phyloP scores from a whole-genome alignment of 2,329 filamentous ascomycete species.

The Teratosphaeria gauchensis region DNA sequence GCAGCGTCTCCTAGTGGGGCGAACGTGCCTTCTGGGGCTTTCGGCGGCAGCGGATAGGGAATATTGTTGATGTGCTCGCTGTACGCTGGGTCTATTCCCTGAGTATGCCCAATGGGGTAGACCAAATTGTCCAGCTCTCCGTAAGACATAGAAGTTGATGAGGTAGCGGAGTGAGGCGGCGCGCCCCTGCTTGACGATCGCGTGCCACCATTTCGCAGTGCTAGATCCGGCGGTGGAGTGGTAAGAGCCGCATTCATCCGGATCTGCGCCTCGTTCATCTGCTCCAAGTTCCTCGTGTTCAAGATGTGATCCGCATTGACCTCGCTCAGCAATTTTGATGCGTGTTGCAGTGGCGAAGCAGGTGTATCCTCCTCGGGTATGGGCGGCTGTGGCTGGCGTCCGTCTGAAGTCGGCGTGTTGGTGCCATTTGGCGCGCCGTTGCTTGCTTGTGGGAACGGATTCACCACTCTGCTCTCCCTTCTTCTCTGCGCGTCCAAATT shows the following conservation, averaged over 20 bases:
- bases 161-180: conserved; percentile 35
- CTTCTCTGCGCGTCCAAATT: conserved; percentile 52
- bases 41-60: conserved; percentile 69
- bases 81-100: conserved; percentile 91
- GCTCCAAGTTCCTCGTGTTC: conserved; percentile 54
- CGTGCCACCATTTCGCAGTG: conserved; percentile 21
- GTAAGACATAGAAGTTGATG: conserved; percentile 45
- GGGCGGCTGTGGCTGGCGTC: conserved; percentile 3
- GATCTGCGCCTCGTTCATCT: conserved; percentile 51
- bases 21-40: conserved; percentile 40
- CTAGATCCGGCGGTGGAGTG: conserved; percentile 46
- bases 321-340: conserved; percentile 55
- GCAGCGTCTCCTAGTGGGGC: conserved; percentile 40
- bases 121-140: conserved; percentile 62
- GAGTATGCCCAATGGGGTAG: conserved; percentile 81
- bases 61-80: conserved; percentile 92
- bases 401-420: not conserved
- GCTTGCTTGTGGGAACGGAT: conserved; percentile 28
- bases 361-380: conserved; percentile 49
- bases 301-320: conserved; percentile 56
- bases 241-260: conserved; percentile 46
- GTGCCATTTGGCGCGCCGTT: conserved; percentile 27
- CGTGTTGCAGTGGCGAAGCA: conserved; percentile 58
- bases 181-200: conserved; percentile 35
- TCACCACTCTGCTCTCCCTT: conserved; percentile 4